Conservation (phyloP, 2,329 filamentous ascomycete genomes). For the Phaeosphaeria sp. region DNA sequence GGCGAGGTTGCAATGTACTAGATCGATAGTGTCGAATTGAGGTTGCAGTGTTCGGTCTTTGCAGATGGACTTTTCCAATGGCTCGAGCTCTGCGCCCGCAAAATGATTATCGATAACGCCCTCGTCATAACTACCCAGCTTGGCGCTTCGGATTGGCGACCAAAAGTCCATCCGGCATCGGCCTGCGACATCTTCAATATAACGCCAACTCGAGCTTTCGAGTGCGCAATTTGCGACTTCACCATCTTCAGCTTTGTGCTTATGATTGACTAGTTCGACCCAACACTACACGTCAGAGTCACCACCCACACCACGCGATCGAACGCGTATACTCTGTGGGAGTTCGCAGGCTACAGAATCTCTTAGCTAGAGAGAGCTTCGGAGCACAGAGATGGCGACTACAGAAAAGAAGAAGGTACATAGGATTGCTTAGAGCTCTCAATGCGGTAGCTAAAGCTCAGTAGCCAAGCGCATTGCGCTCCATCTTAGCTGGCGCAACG, state of each 20-base stretch:
- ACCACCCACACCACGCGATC: constrained; percentile 10
- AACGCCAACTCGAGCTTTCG: background rate
- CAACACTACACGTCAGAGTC: constrained; percentile 20
- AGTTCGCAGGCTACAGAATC: background rate
- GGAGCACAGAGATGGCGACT: constrained; percentile 25
- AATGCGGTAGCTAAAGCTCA: constrained; percentile 8
- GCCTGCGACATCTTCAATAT: background rate
- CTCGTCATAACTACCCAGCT: background rate
- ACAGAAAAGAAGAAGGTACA: constrained; percentile 47
- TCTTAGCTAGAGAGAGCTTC: background rate
- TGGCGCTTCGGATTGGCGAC: background rate
- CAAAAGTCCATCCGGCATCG: constrained; percentile 1
- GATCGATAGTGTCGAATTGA: constrained; percentile 1
- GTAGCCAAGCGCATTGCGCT: constrained; percentile 81
- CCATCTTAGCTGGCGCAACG: constrained; percentile 89
- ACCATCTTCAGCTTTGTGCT: background rate
- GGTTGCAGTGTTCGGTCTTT: constrained; percentile 1
- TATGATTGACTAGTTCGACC: background rate
- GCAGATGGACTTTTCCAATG: constrained; percentile 1
- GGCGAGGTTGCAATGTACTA: constrained; percentile 6
- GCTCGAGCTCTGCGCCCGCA: background rate
- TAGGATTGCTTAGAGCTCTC: background rate
- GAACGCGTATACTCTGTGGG: background rate
- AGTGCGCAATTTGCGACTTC: background rate
- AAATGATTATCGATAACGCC: background rate